Evolutionary conservation across 495 filamentous ascomycete species (phyloP), one percentile per base, ranked within the genome.

Genomic region (Aspergillus hancockii): DNA sequence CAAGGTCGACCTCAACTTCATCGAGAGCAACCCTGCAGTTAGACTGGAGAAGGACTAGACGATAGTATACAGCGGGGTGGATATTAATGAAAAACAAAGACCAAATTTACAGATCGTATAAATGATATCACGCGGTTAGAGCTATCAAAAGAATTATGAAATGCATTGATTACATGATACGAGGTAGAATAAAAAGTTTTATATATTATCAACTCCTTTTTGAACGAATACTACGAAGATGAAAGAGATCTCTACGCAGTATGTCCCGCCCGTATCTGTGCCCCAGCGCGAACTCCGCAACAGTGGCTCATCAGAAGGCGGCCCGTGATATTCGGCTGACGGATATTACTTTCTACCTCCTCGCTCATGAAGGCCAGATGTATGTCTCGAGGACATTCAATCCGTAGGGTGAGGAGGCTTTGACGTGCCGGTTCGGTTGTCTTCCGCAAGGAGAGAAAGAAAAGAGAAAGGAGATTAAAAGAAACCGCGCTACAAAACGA

Each of bases 251-350:
- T 55, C 8, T 6, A 40, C 13, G 23, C 19, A 21, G 16, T 34
- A 82, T 96, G 89, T 95, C 78, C 82, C 85, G 82, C 90, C 91
- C 88, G 91, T 96, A 96, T 96, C 91, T 96, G 91, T 95, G 89
- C 91, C 85, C 83, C 81, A 79, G 86, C 79, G 82, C 81, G 84
- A 73, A 76, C 90, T 87, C 71, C 78, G 81, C 81, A 80, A 74
- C 80, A 79, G 88, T 85, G 85, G 91, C 91, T 93, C 91, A 90
- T 93, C 91, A 88, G 85, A 79, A 87, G 88, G 89, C 84, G 81
- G 78, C 64, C n/a, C 60, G 66, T 66, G 52, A 77, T 79, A 51
- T 79, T 69, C 73, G 75, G 76, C 75, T 32, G 59, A 60, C 58
- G 54, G 65, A 54, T 57, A 31, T 56, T 56, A 54, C 52, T 65